phyloP scores from a whole-genome alignment of 2,329 filamentous ascomycete genomes.

The Teratosphaeria destructans region DNA sequence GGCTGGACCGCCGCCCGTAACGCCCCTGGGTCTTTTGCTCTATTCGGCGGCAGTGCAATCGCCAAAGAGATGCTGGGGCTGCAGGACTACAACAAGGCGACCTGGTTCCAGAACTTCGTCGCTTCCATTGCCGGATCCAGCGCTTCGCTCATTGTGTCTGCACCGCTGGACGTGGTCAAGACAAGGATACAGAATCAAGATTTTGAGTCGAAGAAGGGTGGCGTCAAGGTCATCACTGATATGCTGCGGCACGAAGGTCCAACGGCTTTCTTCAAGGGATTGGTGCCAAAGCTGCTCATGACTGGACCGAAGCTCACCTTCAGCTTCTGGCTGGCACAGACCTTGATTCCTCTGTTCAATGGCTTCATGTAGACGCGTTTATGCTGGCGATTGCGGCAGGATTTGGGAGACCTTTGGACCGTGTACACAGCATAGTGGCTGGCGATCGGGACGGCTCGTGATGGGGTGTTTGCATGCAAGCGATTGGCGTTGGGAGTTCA shows the following conservation, averaged over 20 bases:
- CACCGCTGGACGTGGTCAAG: conserved; percentile 94
- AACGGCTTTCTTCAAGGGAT: conserved; percentile 89
- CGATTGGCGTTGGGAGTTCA: background rate
- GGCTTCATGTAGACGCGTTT: conserved; percentile 46
- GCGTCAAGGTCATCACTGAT: conserved; percentile 80
- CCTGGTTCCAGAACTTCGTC: conserved; percentile 93
- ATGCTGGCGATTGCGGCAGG: background rate
- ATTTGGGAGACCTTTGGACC: background rate
- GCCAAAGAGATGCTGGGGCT: conserved; percentile 91
- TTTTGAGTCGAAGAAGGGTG: conserved; percentile 94
- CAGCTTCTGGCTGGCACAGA: conserved; percentile 99
- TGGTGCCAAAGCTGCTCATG: conserved; percentile 97
- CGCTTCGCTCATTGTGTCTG: conserved; percentile 91
- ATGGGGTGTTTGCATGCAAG: background rate
- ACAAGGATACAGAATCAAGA: conserved; percentile 97
- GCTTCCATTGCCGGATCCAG: conserved; percentile 92
- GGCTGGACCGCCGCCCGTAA: conserved; percentile 97
- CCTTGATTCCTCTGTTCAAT: conserved; percentile 86
- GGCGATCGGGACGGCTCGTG: background rate
- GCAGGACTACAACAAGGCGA: conserved; percentile 87
- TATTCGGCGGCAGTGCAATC: conserved; percentile 94
- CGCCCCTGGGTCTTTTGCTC: conserved; percentile 92
- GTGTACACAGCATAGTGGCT: background rate
- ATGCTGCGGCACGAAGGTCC: conserved; percentile 89
- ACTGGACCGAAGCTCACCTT: conserved; percentile 98